Evolutionary conservation across 2,329 filamentous ascomycete genomes (phyloP).

Genomic region (Botrytis aclada): DNA sequence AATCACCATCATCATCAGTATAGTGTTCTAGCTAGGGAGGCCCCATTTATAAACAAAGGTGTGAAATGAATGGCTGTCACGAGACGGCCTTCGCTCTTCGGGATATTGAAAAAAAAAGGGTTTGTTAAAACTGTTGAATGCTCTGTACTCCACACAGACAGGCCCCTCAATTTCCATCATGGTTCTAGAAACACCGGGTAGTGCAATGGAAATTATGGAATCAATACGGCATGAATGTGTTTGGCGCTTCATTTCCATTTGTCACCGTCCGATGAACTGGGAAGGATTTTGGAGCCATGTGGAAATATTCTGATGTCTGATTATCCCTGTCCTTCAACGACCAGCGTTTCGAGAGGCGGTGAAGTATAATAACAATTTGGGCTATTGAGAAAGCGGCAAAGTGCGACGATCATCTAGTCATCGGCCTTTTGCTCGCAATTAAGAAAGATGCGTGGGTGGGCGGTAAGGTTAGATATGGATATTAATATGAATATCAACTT

Average conservation of each 20-base stretch:
- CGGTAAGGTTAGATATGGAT: not conserved
- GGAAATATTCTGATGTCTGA: slow-evolving; percentile 18
- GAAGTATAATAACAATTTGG: not conserved
- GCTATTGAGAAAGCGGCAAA: not conserved
- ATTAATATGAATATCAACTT: not conserved
- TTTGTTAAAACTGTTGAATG: not conserved
- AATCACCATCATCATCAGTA: not conserved
- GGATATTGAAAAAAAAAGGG: not conserved
- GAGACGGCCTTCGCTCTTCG: slow-evolving; percentile 1
- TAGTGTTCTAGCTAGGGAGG: not conserved
- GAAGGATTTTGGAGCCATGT: slow-evolving; percentile 2
- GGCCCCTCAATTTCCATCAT: slow-evolving; percentile 16
- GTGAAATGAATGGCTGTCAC: slow-evolving; percentile 3
- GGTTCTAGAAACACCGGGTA: slow-evolving; percentile 25
- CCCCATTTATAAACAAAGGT: not conserved
- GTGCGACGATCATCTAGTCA: not conserved
- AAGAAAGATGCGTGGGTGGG: not conserved
- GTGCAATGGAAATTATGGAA: slow-evolving; percentile 3
- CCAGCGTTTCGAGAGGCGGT: slow-evolving; percentile 25
- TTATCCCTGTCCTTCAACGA: slow-evolving; percentile 25
- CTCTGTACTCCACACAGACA: slow-evolving; percentile 5
- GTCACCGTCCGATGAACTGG: slow-evolving; percentile 21
- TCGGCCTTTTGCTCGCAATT: not conserved
- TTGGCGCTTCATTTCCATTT: slow-evolving; percentile 13
- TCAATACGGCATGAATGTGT: slow-evolving; percentile 22